A percentile compares a stretch with the other conserved stretches of the same genome.
Conservation (phyloP, 179 eudicot species). For the Sideroxylon spinosum region DNA sequence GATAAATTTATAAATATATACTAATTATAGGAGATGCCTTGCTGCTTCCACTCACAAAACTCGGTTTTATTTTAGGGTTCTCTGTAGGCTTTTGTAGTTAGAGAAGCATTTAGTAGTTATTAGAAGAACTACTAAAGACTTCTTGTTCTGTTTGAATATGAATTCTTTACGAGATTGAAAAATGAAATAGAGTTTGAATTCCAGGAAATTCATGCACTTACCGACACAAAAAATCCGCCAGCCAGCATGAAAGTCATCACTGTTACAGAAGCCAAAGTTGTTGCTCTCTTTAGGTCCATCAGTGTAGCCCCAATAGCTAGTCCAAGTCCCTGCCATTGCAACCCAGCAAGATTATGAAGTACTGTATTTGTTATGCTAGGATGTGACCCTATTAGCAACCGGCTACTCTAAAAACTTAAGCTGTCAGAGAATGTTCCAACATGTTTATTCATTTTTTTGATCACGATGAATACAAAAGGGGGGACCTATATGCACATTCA, state of each 20-base stretch:
- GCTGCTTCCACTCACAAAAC: too few species aligned
- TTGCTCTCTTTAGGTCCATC: slow-evolving; percentile 91
- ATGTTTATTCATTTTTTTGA: too few species aligned
- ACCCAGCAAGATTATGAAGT: slow-evolving; percentile 7
- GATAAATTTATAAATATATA: too few species aligned
- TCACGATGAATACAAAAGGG: too few species aligned
- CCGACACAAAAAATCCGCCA: slow-evolving; percentile 91
- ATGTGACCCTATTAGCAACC: not conserved
- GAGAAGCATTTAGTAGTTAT: not conserved
- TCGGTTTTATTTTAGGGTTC: too few species aligned
- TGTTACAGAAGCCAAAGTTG: slow-evolving; percentile 85
- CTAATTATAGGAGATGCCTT: not conserved
- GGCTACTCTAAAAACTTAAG: not conserved
- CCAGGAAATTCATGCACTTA: slow-evolving; percentile 21
- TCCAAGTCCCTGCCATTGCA: slow-evolving; percentile 77
- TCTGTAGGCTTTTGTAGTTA: too few species aligned
- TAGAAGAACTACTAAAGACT: not conserved
- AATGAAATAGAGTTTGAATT: not conserved
- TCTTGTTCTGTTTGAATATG: not conserved
- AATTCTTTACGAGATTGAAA: not conserved
- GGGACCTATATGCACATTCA: too few species aligned
- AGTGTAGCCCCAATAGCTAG: slow-evolving; percentile 82
- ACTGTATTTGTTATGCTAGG: not conserved
- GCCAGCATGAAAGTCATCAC: slow-evolving; percentile 99
- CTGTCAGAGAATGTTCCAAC: too few species aligned